phyloP scores from a whole-genome alignment of 768 basidiomycete genomes.

The Tubosaeta sp. region DNA sequence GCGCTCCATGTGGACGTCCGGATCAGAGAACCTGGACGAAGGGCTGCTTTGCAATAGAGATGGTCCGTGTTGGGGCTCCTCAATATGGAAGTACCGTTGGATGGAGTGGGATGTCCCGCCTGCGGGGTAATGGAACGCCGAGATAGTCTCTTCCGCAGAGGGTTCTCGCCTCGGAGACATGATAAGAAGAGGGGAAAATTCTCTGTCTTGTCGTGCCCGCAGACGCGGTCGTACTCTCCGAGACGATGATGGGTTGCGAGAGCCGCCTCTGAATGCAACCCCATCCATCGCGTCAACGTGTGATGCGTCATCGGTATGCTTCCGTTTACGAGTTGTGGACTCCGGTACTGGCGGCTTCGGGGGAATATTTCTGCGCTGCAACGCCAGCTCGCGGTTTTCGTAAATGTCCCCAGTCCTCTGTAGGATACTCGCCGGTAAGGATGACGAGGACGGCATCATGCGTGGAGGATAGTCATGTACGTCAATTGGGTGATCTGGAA shows the following conservation, averaged over 20 bases:
- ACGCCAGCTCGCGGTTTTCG: neutral
- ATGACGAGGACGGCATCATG: neutral
- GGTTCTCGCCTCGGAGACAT: slow-evolving; percentile 8
- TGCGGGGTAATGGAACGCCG: neutral
- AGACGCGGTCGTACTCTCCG: slow-evolving; percentile 10
- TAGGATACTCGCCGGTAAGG: neutral
- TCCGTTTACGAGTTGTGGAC: slow-evolving; percentile 17
- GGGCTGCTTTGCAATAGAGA: neutral
- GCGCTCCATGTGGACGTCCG: neutral
- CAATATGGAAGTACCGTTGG: neutral
- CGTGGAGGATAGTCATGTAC: neutral
- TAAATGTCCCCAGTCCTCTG: neutral
- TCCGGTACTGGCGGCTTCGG: neutral
- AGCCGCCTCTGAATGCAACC: neutral
- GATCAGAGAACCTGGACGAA: neutral
- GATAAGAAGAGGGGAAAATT: slow-evolving; percentile 23
- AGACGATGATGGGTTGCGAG: neutral
- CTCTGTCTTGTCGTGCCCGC: slow-evolving; percentile 2
- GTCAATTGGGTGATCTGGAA: neutral
- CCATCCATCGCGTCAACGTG: neutral
- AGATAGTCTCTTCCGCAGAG: slow-evolving; percentile 1
- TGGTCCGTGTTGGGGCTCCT: neutral
- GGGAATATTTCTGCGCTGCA: neutral
- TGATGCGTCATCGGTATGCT: neutral
- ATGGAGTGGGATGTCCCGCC: neutral